Evolutionary conservation across 2,329 filamentous ascomycete species (phyloP).

Genomic region (Colletotrichum costaricense): DNA sequence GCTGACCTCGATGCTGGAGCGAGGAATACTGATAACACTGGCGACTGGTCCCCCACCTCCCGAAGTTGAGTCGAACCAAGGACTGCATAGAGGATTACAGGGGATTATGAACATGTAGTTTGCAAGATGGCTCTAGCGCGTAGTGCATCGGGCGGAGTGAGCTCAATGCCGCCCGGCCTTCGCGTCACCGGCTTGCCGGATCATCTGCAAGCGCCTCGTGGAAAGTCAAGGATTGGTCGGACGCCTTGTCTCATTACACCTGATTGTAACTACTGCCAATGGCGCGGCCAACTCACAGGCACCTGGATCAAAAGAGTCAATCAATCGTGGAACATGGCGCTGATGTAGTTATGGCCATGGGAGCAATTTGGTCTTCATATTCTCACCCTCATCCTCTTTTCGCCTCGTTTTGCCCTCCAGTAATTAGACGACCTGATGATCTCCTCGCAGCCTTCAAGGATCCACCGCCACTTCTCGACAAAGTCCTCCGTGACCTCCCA

Average conservation of each 20-base stretch:
- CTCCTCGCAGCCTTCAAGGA: slow-evolving; percentile 50
- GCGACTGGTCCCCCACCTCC: background rate
- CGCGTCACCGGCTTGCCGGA: background rate
- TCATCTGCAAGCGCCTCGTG: background rate
- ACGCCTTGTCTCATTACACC: background rate
- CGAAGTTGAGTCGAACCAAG: background rate
- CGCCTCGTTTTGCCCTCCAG: slow-evolving; percentile 41
- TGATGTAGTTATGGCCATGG: background rate
- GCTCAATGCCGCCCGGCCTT: background rate
- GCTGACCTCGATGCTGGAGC: background rate
- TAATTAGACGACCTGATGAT: slow-evolving; percentile 49
- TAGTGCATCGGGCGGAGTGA: background rate
- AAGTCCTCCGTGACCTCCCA: slow-evolving; percentile 62
- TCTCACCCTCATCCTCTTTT: slow-evolving; percentile 10
- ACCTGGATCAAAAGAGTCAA: background rate
- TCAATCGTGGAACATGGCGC: background rate
- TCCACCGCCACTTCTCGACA: slow-evolving; percentile 55
- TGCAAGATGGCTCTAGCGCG: background rate
- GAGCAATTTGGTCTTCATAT: background rate
- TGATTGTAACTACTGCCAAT: background rate
- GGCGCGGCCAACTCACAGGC: background rate
- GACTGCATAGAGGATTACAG: background rate
- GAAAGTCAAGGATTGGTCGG: background rate
- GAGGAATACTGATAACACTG: background rate
- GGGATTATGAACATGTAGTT: background rate